phyloP scores from a whole-genome alignment of 2,329 filamentous ascomycete species.

The Venturiaceae sp. region DNA sequence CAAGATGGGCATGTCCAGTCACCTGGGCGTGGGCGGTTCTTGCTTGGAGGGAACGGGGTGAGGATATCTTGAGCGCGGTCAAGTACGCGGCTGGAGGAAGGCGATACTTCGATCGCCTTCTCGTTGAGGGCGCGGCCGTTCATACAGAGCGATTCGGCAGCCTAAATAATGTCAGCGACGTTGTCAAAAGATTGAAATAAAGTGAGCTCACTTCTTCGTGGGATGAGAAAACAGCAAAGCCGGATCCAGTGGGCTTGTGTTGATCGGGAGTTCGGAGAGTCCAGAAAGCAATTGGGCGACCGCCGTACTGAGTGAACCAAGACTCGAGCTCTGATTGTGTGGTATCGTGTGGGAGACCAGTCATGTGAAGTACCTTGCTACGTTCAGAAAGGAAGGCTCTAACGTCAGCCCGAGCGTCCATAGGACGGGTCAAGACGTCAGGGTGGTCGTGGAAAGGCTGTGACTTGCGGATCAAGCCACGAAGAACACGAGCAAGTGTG shows the following conservation, averaged over 20 bases:
- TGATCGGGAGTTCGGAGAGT: slow-evolving; percentile 95
- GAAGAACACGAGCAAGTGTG: slow-evolving; percentile 83
- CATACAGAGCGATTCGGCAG: slow-evolving; percentile 97
- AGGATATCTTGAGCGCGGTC: slow-evolving; percentile 93
- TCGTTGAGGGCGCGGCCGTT: slow-evolving; percentile 96
- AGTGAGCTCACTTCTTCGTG: slow-evolving; percentile 79
- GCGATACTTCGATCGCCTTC: slow-evolving; percentile 97
- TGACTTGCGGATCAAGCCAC: slow-evolving; percentile 90
- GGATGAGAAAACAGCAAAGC: slow-evolving; percentile 96
- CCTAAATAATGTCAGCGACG: slow-evolving; percentile 43
- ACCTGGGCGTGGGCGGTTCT: slow-evolving; percentile 92
- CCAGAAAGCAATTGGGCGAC: slow-evolving; percentile 97
- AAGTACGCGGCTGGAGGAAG: slow-evolving; percentile 91
- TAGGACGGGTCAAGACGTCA: slow-evolving; percentile 86
- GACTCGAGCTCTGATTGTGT: slow-evolving; percentile 98
- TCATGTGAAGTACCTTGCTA: slow-evolving; percentile 97
- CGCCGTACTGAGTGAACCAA: slow-evolving; percentile 99
- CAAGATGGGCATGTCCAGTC: slow-evolving; percentile 99
- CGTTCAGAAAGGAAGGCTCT: slow-evolving; percentile 91
- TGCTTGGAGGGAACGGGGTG: slow-evolving; percentile 94
- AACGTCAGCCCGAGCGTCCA: slow-evolving; percentile 95
- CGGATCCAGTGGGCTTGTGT: slow-evolving; percentile 97
- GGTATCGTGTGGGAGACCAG: slow-evolving; percentile 91
- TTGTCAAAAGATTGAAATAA: too few relatives aligned
- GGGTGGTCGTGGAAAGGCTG: slow-evolving; percentile 89